Percentiles rank a stretch among this genome's conserved stretches.
Evolutionary conservation across 75 land plant species (phyloP).

Genomic region (Isoetes taiwanensis): DNA sequence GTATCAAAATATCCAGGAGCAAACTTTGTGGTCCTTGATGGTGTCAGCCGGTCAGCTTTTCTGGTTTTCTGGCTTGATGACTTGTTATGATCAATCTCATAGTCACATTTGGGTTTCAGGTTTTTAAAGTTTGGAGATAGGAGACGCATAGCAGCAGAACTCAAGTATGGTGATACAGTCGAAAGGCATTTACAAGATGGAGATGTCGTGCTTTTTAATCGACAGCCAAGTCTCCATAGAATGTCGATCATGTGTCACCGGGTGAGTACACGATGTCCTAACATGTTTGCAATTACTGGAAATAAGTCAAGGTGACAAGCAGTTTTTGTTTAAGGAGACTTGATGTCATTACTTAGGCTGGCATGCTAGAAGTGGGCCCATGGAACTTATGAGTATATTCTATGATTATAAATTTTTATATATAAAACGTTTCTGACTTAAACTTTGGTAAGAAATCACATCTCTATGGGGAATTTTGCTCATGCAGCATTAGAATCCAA

Average conservation of each 20-base stretch:
- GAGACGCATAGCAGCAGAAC: conserved; percentile 65
- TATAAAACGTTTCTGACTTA: too few species aligned
- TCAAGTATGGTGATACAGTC: conserved; percentile 69
- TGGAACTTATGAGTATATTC: too few species aligned
- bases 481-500: too few species aligned
- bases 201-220: conserved; percentile 84
- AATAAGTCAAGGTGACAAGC: too few species aligned
- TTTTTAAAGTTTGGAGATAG: conserved; percentile 38
- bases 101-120: conserved; percentile 18
- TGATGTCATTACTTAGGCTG: too few species aligned
- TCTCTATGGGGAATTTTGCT: too few species aligned
- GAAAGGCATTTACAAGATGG: conserved; percentile 95
- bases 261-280: conserved; percentile 30
- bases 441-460: too few species aligned
- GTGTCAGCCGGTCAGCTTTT: conserved; percentile 30
- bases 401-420: too few species aligned
- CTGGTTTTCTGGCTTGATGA: not conserved
- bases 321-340: too few species aligned
- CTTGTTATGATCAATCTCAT: not conserved
- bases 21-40: conserved; percentile 57
- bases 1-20: conserved; percentile 79
- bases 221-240: conserved; percentile 91
- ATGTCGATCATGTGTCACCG: conserved; percentile 98
- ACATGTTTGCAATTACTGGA: too few species aligned
- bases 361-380: too few species aligned